These are phyloP conservation scores for Neospermospora avenae DNA, from an alignment of 2,329 filamentous ascomycete genomes.

Conservation along the genomic window DNA sequence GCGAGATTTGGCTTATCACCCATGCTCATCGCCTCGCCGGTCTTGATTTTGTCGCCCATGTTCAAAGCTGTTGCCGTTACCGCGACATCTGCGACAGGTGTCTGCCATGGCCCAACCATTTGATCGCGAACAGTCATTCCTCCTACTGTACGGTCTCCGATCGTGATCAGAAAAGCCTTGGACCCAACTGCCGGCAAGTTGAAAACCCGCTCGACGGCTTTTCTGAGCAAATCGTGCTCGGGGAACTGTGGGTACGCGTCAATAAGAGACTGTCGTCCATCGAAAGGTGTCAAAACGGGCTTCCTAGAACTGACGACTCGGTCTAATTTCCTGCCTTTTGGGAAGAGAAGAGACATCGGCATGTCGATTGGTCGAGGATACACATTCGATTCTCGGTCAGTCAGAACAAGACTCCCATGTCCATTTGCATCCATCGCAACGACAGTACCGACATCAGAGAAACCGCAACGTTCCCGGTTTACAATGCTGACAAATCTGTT, in stretches of 20 bases:
- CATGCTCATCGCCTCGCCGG: slow-evolving; percentile 97
- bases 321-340: slow-evolving; percentile 79
- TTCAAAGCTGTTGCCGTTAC: slow-evolving; percentile 83
- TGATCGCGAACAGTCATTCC: slow-evolving; percentile 87
- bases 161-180: slow-evolving; percentile 96
- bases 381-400: slow-evolving; percentile 72
- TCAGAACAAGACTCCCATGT: slow-evolving; percentile 71
- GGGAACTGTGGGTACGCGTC: slow-evolving; percentile 43
- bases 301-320: slow-evolving; percentile 69
- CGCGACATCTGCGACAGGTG: slow-evolving; percentile 88
- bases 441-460: slow-evolving; percentile 84
- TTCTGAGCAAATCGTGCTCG: slow-evolving; percentile 43
- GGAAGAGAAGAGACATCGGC: slow-evolving; percentile 85
- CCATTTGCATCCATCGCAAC: slow-evolving; percentile 58
- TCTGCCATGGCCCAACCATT: slow-evolving; percentile 96
- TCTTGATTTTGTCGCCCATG: slow-evolving; percentile 61
- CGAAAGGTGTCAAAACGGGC: slow-evolving; percentile 66
- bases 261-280: slow-evolving; percentile 62
- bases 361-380: slow-evolving; percentile 81
- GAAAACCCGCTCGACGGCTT: slow-evolving; percentile 79
- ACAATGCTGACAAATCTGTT: slow-evolving; percentile 70
- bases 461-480: slow-evolving; percentile 83
- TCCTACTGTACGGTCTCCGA: slow-evolving; percentile 88
- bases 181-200: slow-evolving; percentile 88
- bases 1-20: slow-evolving; percentile 88